These are phyloP conservation scores for Phytophthora pisi DNA, from an alignment of 352 stramenopile species.

Conservation along the genomic window DNA sequence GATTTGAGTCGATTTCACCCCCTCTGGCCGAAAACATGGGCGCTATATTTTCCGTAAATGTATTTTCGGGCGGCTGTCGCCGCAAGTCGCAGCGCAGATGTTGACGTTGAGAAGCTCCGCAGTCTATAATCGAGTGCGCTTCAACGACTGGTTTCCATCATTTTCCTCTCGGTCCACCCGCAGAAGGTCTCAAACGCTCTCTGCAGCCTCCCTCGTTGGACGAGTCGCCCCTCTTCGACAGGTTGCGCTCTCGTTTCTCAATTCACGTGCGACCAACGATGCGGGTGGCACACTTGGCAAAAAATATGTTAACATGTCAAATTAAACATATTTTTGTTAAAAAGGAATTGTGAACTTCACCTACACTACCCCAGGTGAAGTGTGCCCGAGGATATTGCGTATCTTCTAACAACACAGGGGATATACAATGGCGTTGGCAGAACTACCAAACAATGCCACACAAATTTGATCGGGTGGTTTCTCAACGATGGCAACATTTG, in stretches of 20 bases:
- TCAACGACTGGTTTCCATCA: background rate
- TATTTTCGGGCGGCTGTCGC: background rate
- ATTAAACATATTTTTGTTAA: too few relatives aligned
- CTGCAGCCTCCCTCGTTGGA: too few relatives aligned
- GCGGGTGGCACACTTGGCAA: too few relatives aligned
- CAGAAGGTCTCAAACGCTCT: background rate
- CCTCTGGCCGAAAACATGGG: too few relatives aligned
- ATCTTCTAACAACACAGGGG: too few relatives aligned
- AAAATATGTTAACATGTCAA: too few relatives aligned
- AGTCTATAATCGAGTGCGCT: background rate
- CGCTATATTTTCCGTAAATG: too few relatives aligned
- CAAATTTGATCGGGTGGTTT: background rate
- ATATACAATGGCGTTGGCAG: background rate
- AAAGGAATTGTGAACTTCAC: background rate
- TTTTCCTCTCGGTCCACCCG: background rate
- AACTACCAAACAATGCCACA: background rate
- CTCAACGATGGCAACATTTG: background rate
- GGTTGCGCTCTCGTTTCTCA: too few relatives aligned
- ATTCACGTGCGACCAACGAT: too few relatives aligned
- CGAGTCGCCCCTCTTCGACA: too few relatives aligned
- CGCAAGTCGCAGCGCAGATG: background rate
- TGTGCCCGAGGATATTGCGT: background rate
- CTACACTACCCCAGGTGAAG: background rate
- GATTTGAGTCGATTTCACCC: too few relatives aligned
- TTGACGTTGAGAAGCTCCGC: background rate